Evolutionary conservation across 345 rosid species (phyloP).

Genomic region (Isatis tinctoria): DNA sequence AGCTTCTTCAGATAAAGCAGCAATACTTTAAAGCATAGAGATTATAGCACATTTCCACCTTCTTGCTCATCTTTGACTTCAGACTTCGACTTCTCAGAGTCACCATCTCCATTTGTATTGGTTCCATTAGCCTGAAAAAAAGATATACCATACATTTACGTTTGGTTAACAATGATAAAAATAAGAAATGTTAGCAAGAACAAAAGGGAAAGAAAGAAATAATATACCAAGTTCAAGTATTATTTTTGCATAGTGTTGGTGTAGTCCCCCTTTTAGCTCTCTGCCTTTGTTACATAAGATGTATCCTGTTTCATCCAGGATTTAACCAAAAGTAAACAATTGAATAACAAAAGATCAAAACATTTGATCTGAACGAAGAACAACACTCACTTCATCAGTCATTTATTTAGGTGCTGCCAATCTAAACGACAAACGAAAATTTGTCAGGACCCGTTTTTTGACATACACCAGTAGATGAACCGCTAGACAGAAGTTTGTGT

Average conservation of each 20-base stretch:
- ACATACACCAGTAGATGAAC: no score
- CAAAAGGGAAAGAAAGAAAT: neutral
- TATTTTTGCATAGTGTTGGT: constrained; percentile 50
- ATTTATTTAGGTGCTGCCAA: constrained; percentile 68
- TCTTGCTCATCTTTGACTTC: constrained; percentile 39
- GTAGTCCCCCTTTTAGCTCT: constrained; percentile 61
- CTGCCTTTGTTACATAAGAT: constrained; percentile 51
- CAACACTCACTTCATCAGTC: constrained; percentile 49
- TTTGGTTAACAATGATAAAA: neutral
- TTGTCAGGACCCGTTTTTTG: no score
- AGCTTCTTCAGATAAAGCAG: no score
- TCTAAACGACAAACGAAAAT: no score
- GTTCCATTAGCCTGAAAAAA: constrained; percentile 49
- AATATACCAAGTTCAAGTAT: constrained; percentile 56
- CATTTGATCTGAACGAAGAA: neutral
- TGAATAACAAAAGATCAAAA: neutral
- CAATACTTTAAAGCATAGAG: no score
- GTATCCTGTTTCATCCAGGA: constrained; percentile 47
- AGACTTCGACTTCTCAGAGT: constrained; percentile 77
- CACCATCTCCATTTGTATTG: constrained; percentile 45
- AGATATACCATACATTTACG: neutral
- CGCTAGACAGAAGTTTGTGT: neutral
- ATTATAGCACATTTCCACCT: constrained; percentile 17
- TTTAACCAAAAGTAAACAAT: neutral
- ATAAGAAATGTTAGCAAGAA: neutral